These are phyloP conservation scores for Cordyceps javanica DNA, from an alignment of 2,329 filamentous ascomycete genomes.

Conservation along the genomic window DNA sequence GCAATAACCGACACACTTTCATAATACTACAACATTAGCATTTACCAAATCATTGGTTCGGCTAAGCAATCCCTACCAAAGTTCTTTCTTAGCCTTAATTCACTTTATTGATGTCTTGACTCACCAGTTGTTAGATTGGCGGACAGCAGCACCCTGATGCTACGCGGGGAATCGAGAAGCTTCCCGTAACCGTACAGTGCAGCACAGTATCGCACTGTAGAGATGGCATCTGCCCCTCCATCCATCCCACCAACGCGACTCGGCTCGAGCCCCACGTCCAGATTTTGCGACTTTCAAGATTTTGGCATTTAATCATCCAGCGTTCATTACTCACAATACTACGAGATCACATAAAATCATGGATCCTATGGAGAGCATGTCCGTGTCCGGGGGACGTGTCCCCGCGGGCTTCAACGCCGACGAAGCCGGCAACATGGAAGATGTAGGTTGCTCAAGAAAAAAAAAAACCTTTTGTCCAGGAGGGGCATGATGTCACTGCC, in stretches of 20 bases:
- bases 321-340: not conserved
- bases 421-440: conserved; percentile 48
- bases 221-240: conserved; percentile 5
- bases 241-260: conserved; percentile 8
- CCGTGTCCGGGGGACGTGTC: conserved; percentile 24
- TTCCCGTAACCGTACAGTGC: not conserved
- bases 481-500: conserved; percentile 9
- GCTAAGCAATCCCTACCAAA: too few relatives aligned
- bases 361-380: conserved; percentile 35
- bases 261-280: conserved; percentile 10
- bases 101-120: not conserved
- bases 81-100: not conserved
- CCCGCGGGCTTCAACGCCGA: conserved; percentile 56
- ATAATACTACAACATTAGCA: too few relatives aligned
- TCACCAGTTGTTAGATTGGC: not conserved
- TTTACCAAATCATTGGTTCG: too few relatives aligned
- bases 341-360: conserved; percentile 19
- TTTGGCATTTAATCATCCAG: not conserved
- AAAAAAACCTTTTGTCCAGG: not conserved
- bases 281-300: conserved; percentile 4
- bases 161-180: not conserved
- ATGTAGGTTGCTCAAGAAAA: conserved; percentile 36
- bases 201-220: conserved; percentile 1
- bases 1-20: too few relatives aligned
- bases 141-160: not conserved